Base-by-base conservation (phyloP, 2,329 filamentous ascomycete genomes). In the Pezicula rhizophila region DNA sequence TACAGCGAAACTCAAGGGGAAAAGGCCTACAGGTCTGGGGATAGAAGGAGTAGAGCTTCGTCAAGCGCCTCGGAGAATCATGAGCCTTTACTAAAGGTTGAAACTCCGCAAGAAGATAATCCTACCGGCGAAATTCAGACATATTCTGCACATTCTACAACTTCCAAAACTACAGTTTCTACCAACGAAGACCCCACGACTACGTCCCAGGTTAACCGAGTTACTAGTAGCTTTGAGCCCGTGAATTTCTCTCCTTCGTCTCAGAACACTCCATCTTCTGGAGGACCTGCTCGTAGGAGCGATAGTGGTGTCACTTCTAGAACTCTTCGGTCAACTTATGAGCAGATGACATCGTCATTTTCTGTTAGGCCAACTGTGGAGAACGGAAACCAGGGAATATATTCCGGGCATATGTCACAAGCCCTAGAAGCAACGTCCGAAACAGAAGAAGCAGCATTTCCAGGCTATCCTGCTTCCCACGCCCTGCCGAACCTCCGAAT, bases 1-100 rank as follows among this genome's bases (percentile, higher is more conserved):
- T 18, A 44, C 47, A 76, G 72, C 62, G 72, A 75, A 47, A 68
- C 71, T 48, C 72, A 74, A 56, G 68, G 67, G 42, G 71, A 74
- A 46, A 68, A 66, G 45, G 60, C 64, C 17, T 69, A 59, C 47
- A 59, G 50, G 48, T 50, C 60, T 44, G 52, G 54, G 26, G 56
- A 59, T 48, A 56, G 45, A 35, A 48, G 56, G 46, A 60, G 59
- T 41, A 55, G 60, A 49, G 57, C 57, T 35, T 61, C 60, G 14
- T 62, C 62, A 47, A 59, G 47, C 37, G 46, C 52, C 26, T 58
- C 59, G 18, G 60, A 62, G 34, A 56, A 52, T 42, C 49, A 49
- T 42, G 52, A 50, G 15, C 52, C 51, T 2, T 42, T 48, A 14
- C 44, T 60, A 20, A 60, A 57, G 49, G 44, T 56, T 14, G 55